Percentiles rank a stretch among this genome's conserved stretches.
phyloP scores from a whole-genome alignment of 1,139 yeast genomes.

The Taphrina confusa region DNA sequence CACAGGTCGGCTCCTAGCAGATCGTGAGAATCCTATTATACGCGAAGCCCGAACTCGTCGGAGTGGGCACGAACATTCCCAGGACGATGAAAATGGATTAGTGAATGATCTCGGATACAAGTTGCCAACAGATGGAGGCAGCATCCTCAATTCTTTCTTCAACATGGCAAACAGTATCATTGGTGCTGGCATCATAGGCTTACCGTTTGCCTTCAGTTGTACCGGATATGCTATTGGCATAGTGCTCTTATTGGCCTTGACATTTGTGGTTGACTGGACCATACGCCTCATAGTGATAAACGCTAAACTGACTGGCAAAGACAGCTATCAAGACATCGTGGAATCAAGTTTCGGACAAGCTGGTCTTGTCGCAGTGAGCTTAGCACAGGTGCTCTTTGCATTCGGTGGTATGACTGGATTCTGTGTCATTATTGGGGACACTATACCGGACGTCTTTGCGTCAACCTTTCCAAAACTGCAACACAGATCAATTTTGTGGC shows the following conservation, averaged over 20 bases:
- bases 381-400: slow-evolving; percentile 85
- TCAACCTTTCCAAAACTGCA: slow-evolving; percentile 61
- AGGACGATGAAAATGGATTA: not conserved
- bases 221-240: slow-evolving; percentile 79
- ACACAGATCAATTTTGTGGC: slow-evolving; percentile 50
- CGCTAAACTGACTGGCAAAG: slow-evolving; percentile 71
- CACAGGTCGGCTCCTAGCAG: slow-evolving; percentile 23
- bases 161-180: slow-evolving; percentile 47
- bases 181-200: slow-evolving; percentile 80
- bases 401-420: slow-evolving; percentile 94
- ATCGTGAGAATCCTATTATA: slow-evolving; percentile 22
- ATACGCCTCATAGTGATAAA: slow-evolving; percentile 75
- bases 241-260: slow-evolving; percentile 59
- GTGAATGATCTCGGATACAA: slow-evolving; percentile 25
- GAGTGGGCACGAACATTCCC: not conserved
- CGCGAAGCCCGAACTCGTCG: slow-evolving; percentile 22
- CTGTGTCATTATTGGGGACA: slow-evolving; percentile 91
- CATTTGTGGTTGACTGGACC: slow-evolving; percentile 86
- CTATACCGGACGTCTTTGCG: slow-evolving; percentile 83
- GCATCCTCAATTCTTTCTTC: slow-evolving; percentile 43
- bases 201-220: slow-evolving; percentile 82
- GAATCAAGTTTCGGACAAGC: slow-evolving; percentile 70
- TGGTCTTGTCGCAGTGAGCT: slow-evolving; percentile 67
- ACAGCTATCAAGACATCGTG: slow-evolving; percentile 84
- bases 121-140: slow-evolving; percentile 32